Conservation (phyloP, 2,329 filamentous ascomycete genomes). For the Trichoderma sp. region DNA sequence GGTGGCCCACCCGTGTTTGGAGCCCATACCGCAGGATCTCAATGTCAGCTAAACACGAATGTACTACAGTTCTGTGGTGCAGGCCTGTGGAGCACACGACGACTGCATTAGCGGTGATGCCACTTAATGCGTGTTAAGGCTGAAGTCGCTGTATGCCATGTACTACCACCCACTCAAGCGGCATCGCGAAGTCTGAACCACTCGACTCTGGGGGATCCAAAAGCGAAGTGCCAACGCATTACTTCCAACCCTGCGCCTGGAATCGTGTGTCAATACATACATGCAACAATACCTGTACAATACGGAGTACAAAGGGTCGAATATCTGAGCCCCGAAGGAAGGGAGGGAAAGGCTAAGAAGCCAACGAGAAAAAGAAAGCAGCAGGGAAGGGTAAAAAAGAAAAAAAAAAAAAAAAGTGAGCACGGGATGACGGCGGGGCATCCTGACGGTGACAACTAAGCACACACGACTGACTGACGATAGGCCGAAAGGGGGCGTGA, state of each 20-base stretch:
- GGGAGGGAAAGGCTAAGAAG: background rate
- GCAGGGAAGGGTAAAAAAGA: background rate
- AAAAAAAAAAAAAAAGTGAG: background rate
- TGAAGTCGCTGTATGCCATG: constrained; percentile 7
- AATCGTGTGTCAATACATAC: background rate
- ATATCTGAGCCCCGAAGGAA: background rate
- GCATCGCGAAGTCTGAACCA: background rate
- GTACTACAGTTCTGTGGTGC: background rate
- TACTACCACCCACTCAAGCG: background rate
- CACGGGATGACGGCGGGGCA: constrained; percentile 1
- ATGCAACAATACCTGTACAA: background rate
- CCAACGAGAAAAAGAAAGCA: background rate
- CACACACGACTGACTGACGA: background rate
- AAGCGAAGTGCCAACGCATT: background rate
- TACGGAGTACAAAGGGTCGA: background rate
- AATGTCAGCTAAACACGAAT: background rate
- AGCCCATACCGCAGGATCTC: background rate
- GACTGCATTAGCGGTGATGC: constrained; percentile 6
- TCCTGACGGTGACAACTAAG: constrained; percentile 6
- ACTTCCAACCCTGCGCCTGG: background rate
- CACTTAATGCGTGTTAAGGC: constrained; percentile 12
- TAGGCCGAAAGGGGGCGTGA: constrained; percentile 2
- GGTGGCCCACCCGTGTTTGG: background rate
- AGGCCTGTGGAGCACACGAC: constrained; percentile 5
- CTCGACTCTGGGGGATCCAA: background rate